Base-by-base conservation (phyloP, 2,329 filamentous ascomycete genomes). In the Exophiala phaeomuriformis region DNA sequence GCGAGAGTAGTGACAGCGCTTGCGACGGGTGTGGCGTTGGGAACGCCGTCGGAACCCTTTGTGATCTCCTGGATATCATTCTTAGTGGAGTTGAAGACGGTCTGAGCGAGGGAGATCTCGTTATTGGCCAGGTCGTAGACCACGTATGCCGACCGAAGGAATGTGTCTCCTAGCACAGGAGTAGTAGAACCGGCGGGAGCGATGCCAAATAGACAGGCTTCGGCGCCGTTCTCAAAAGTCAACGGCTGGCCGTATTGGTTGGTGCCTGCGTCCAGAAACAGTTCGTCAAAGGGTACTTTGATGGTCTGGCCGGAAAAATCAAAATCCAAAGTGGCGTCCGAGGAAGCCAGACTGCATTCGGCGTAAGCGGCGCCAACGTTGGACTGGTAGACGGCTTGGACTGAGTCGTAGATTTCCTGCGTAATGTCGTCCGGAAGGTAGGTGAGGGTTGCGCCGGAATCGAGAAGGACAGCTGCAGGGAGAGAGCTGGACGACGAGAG, bases 361-460 rank as follows among this genome's bases (percentile, higher is more conserved):
- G 80, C 71, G 57, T 77, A 76, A 3, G 77, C 79, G 4, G 75
- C 76, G 33, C 77, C 78, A 36, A 75, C 66, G 35, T 66, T 61
- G 2, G 72, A 61, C 57, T 82, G 74, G 65, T 81, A 87, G 30
- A 78, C 70, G 41, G 84, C 84, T 58, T 75, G 75, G 31, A 88
- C 73, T 19, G 73, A 66, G 51, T 76, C 64, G 69, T 78, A 86
- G 57, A 89, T 79, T 6, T 74, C 68, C 45, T 75, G 62, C 6
- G 65, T 63, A 42, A 74, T 60, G 7, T 63, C 51, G 54, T 83
- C 68, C 29, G 85, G 85, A 1, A 89, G 78, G 64, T 85, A 86
- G 1, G 79, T 82, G 9, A 87, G 74, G 9, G 80, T 81, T 12
- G 81, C 83, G 48, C 85, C 85, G 1, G 84, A 83, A 70, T 90